Base-by-base conservation (phyloP, 306 rosid genomes). In the Elaeagnus macrophylla region DNA sequence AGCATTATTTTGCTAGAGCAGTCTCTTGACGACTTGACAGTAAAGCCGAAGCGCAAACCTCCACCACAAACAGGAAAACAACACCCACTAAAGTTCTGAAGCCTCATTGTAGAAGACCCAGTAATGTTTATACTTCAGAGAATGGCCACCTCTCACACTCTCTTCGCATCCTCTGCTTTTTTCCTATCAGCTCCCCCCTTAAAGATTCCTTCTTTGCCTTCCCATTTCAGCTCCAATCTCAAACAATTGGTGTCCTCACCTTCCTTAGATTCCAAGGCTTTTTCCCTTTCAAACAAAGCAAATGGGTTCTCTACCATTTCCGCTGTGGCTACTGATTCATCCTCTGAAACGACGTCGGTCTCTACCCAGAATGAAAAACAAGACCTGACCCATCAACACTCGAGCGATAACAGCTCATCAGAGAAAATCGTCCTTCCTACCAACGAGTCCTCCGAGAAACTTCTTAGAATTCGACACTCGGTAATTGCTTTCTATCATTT, bases 391-490 rank as follows among this genome's bases (percentile, higher is more conserved):
- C 69, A 43, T 8, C 43, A 40, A 46, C 68, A 67, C 35, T 48
- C 48, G 7, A 20, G 48, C 17, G 17, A 53, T 56, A 12, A 3
- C 37, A 67, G 53, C 9, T 39, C 54, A 36, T 58, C 52, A 9
- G 74, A 68, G 55, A 81, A 51, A 66, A n/a, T 79, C 13, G 72
- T 80, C 48, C 99, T 91, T 15, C 99, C 96, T 0, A 78, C 96
- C 53, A 91, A 91, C 59, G 80, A 84, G 35, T 84, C 96, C 3
- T 91, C 99, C 0, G 76, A 71, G 61, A 75, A 61, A 37, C 94
- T 91, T 35, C 96, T 91, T 67, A 75, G 89, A 65, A 75, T 91
- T 54, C 99, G 99, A 35, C 99, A 91, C 71, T 74, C 99, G 87
- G 99, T 91, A 73, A 58, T 62, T 62, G 46, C 48, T 14, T 11